phyloP scores from a whole-genome alignment of 179 eudicot genomes.

The Amaranthus tricolor region DNA sequence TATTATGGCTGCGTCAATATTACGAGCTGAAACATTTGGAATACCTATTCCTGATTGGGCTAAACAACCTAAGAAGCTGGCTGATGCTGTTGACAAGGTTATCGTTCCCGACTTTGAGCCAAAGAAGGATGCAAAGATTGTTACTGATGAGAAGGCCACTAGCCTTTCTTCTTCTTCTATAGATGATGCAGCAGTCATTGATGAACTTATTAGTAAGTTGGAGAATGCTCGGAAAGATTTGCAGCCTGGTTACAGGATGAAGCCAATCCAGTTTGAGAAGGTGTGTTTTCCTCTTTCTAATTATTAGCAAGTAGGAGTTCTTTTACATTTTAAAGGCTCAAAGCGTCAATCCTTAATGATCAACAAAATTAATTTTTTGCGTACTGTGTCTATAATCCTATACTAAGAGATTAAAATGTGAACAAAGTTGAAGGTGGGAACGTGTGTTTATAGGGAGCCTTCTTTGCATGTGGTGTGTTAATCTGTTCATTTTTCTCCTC shows the following conservation, averaged over 20 bases:
- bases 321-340: background rate
- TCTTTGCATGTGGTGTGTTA: background rate
- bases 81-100: constrained; percentile 71
- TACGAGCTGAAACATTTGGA: constrained; percentile 89
- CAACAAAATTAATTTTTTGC: background rate
- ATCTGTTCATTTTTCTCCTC: background rate
- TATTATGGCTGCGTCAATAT: constrained; percentile 62
- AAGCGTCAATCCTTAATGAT: background rate
- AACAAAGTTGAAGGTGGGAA: background rate
- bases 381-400: background rate
- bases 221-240: constrained; percentile 43
- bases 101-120: constrained; percentile 79
- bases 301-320: background rate
- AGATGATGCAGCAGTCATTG: constrained; percentile 73
- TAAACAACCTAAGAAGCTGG: constrained; percentile 57
- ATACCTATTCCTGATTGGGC: constrained; percentile 84
- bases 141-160: constrained; percentile 81
- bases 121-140: constrained; percentile 66
- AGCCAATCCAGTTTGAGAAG: constrained; percentile 96
- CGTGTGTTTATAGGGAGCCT: background rate
- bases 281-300: constrained; percentile 28
- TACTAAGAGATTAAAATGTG: background rate
- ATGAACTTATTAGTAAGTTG: constrained; percentile 59
- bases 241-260: constrained; percentile 66
- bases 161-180: constrained; percentile 65